Base-by-base conservation (phyloP, 495 filamentous ascomycete species). In the Penicillium robsamsonii region DNA sequence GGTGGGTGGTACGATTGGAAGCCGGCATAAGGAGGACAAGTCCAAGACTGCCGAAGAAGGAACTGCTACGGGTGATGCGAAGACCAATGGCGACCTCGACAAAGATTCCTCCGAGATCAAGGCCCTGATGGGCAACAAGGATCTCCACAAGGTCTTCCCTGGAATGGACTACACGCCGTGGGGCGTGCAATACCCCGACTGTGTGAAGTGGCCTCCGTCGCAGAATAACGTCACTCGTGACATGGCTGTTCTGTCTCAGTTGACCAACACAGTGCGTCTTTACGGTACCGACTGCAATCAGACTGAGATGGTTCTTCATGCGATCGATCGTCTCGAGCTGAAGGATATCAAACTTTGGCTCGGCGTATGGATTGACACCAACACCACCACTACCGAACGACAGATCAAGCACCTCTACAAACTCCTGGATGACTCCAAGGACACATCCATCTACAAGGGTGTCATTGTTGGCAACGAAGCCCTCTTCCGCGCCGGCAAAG, bases 281-380 rank as follows among this genome's bases (percentile, higher is more conserved):
- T 98, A 98, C 68, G 94, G 94, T 24, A 97, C 90, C 15, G 94
- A 98, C 73, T 98, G 94, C 80, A 97, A 97, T 68, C 93, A 97
- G 71, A 97, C 94, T 0, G 85, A 96, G 67, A 91, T 97, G 90
- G 87, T 94, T 1, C 80, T 97, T 40, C 85, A 93, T 63, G 84
- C 92, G 6, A 86, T 98, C 65, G 77, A 87, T 50, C 81, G 79
- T 48, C 79, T 97, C 31, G 81, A 82, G 33, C 70, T 96, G 50
- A 82, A 84, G 20, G 81, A 87, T 61, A 86, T 96, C 77, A 96
- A 94, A 62, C 79, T 98, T 59, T 97, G 94, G 94, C 79, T 97
- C 18, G 94, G 94, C 13, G 93, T 97, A 18, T 98, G 92, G 92
- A 86, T 93, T 55, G 91, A 91, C 66, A 78, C 75, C 40, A 96